phyloP scores from a whole-genome alignment of 2,329 filamentous ascomycete species.

The Claviceps sp. region DNA sequence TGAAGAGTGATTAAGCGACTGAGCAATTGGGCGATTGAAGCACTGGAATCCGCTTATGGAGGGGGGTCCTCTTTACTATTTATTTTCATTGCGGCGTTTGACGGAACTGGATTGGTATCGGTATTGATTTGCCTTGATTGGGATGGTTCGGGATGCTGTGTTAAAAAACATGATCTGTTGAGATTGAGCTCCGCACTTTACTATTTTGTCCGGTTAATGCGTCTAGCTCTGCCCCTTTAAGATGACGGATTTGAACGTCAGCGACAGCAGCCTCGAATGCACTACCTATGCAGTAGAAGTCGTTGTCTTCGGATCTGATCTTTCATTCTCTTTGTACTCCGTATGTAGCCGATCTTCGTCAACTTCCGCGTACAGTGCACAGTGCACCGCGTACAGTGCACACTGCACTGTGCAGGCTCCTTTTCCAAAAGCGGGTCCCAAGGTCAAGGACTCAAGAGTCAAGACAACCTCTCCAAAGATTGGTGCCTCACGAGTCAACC shows the following conservation, averaged over 20 bases:
- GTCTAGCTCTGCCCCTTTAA: neutral
- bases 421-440: neutral
- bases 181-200: neutral
- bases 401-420: too few species aligned
- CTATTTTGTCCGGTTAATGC: neutral
- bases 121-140: neutral
- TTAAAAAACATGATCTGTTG: neutral
- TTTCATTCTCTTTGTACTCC: neutral
- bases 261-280: neutral
- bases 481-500: slow-evolving; percentile 21
- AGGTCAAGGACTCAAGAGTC: too few species aligned
- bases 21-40: too few species aligned
- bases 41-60: neutral
- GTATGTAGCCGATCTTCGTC: neutral
- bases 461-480: slow-evolving; percentile 6
- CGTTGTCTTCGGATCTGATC: neutral
- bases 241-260: neutral
- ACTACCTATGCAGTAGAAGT: neutral
- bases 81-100: slow-evolving; percentile 12
- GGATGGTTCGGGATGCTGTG: neutral
- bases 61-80: slow-evolving; percentile 3
- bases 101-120: slow-evolving; percentile 3
- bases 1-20: slow-evolving; percentile 63
- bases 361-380: too few species aligned
- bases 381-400: too few species aligned